Evolutionary conservation across 1,284 basidiomycete genomes (phyloP), one percentile per base, ranked within the genome.

Genomic region (Porphyrellus sp.): DNA sequence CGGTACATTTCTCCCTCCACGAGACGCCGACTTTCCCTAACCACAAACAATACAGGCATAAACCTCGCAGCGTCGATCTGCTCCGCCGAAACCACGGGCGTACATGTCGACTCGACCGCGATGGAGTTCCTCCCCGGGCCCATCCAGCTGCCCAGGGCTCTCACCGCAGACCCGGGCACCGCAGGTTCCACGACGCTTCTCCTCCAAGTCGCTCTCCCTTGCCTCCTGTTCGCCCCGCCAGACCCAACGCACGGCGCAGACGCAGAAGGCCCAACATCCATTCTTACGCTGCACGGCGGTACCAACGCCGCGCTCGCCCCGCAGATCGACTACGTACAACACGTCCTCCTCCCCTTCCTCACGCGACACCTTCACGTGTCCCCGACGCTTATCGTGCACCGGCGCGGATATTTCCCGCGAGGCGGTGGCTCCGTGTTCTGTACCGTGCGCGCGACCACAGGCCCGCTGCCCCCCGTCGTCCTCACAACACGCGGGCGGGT

Each of bases 181-280:
- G 87, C 86, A 27, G 86, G 84, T 16, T 83, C 86, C 16, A 83
- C 77, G 11, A 81, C 81, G 13, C 77, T 89, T 25, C 75, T 89
- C 27, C 72, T 88, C 8, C 87, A 89, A 69, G 75, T 86, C n/a
- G 73, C 85, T 3, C 72, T 89, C 13, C 86, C 86, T 0, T 76
- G 85, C 51, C 74, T 89, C 20, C 53, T 88, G 18, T 89, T 86
- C 63, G 70, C 77, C 8, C 59, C 63, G 6, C 7, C 37, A 21
- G 21, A 21, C 12, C 2, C 37, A 21, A 12, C 16, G 6, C 37
- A 38, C 12, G 28, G 12, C 30, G n/a, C 5, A 35, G 31, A 35
- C 33, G 5, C 33, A 16, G 16, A 54, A 3, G 25, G 18, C 4
- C 31, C 39, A 1, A 50, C 65, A 4, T 78, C 81, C 9, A 72